These are phyloP conservation scores for Sclerospora graminicola DNA, from an alignment of 352 stramenopile species.

Conservation along the genomic window DNA sequence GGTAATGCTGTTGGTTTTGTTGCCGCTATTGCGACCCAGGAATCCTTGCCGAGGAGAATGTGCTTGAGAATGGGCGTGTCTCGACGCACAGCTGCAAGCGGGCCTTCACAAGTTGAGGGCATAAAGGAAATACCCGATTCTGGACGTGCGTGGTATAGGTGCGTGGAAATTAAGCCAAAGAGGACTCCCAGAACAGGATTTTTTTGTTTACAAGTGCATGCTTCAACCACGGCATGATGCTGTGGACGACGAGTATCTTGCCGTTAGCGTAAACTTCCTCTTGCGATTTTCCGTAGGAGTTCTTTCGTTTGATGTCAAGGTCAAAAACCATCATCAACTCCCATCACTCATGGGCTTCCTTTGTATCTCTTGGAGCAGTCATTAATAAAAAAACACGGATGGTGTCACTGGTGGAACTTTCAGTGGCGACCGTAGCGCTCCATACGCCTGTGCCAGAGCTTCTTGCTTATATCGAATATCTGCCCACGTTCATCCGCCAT, in stretches of 20 bases:
- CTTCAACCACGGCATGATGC: slow-evolving; percentile 82
- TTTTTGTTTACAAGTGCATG: slow-evolving; percentile 68
- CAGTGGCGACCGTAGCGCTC: too few species aligned
- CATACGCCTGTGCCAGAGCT: too few species aligned
- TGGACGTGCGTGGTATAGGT: slow-evolving; percentile 85
- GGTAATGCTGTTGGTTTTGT: slow-evolving; percentile 88
- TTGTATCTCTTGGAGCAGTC: too few species aligned
- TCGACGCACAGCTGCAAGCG: slow-evolving; percentile 57
- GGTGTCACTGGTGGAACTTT: too few species aligned
- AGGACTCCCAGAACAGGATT: slow-evolving; percentile 41
- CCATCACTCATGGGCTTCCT: too few species aligned
- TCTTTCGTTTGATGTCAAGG: too few species aligned
- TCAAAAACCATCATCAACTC: too few species aligned
- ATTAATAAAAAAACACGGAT: too few species aligned
- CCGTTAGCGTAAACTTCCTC: slow-evolving; percentile 49
- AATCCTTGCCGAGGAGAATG: slow-evolving; percentile 84
- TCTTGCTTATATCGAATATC: too few species aligned
- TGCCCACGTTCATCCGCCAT: too few species aligned
- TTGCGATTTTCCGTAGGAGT: slow-evolving; percentile 62
- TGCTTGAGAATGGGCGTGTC: slow-evolving; percentile 77
- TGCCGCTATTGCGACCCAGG: slow-evolving; percentile 81
- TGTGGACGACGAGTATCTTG: slow-evolving; percentile 88
- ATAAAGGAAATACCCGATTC: slow-evolving; percentile 64
- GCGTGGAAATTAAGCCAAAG: slow-evolving; percentile 81
- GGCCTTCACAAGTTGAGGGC: slow-evolving; percentile 69